These are phyloP conservation scores for Candida parachauliodes DNA, from an alignment of 805 yeast species.

Conservation along the genomic window DNA sequence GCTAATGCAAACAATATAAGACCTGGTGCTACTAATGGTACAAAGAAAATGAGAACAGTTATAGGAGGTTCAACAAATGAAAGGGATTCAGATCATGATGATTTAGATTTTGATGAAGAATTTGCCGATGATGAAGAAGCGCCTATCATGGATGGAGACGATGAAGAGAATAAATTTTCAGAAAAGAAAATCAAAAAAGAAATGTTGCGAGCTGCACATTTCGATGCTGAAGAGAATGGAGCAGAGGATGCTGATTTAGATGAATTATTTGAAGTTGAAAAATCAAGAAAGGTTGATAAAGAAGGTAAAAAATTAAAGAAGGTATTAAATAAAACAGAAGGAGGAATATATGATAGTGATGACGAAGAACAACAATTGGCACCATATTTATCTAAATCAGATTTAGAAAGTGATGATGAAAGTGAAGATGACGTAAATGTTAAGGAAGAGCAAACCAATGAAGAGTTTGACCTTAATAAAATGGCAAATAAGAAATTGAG, in stretches of 20 bases:
- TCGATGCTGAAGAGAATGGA: constrained; percentile 58
- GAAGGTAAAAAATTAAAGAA: constrained; percentile 85
- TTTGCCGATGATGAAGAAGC: constrained; percentile 99
- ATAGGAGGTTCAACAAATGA: constrained; percentile 43
- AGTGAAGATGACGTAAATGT: constrained; percentile 35
- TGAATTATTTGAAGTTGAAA: constrained; percentile 63
- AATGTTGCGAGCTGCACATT: constrained; percentile 77
- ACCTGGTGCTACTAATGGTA: constrained; percentile 6
- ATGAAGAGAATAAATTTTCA: constrained; percentile 88
- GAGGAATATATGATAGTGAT: constrained; percentile 84
- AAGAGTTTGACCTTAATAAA: constrained; percentile 6
- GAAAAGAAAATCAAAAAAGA: constrained; percentile 81
- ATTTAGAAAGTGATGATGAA: constrained; percentile 63
- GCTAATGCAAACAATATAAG: constrained; percentile 9
- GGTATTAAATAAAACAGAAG: constrained; percentile 80
- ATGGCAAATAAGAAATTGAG: constrained; percentile 9
- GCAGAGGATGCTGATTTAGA: constrained; percentile 64
- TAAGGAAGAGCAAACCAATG: constrained; percentile 6
- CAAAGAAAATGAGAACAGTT: constrained; percentile 35
- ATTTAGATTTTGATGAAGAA: constrained; percentile 91
- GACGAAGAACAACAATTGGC: constrained; percentile 55
- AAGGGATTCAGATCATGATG: constrained; percentile 80
- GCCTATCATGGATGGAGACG: constrained; percentile 93
- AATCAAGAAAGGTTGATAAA: constrained; percentile 71
- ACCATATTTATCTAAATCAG: constrained; percentile 63